These are phyloP conservation scores for Fusarium begoniae DNA, from an alignment of 2,329 filamentous ascomycete species.

Conservation along the genomic window DNA sequence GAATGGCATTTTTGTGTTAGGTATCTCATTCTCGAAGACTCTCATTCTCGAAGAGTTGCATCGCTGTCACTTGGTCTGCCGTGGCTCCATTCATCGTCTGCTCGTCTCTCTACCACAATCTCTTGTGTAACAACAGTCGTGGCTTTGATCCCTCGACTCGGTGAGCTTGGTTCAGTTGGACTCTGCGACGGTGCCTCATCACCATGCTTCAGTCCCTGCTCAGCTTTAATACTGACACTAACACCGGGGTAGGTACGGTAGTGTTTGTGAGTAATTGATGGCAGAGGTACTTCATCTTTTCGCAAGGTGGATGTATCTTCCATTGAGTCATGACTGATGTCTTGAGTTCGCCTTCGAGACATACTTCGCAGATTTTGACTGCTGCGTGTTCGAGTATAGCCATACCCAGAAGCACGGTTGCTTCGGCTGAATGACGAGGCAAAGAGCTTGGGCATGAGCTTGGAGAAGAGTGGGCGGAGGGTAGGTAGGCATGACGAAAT, in stretches of 20 bases:
- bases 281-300: neutral
- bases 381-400: neutral
- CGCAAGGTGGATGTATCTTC: neutral
- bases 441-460: constrained; percentile 11
- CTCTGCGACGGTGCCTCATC: neutral
- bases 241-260: neutral
- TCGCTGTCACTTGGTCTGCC: neutral
- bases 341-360: neutral
- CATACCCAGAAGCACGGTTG: neutral
- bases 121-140: neutral
- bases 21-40: neutral
- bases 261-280: neutral
- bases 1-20: neutral
- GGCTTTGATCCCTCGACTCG: neutral
- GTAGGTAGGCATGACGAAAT: constrained; percentile 20
- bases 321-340: neutral
- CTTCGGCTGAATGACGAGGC: neutral
- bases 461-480: constrained; percentile 10
- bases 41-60: neutral
- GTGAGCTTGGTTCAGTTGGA: neutral
- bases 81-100: neutral
- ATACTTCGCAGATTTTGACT: neutral
- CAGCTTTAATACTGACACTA: neutral
- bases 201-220: neutral
- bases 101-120: neutral